Evolutionary conservation across 352 stramenopile species (phyloP).

Genomic region (Globisporangium abappressorium): DNA sequence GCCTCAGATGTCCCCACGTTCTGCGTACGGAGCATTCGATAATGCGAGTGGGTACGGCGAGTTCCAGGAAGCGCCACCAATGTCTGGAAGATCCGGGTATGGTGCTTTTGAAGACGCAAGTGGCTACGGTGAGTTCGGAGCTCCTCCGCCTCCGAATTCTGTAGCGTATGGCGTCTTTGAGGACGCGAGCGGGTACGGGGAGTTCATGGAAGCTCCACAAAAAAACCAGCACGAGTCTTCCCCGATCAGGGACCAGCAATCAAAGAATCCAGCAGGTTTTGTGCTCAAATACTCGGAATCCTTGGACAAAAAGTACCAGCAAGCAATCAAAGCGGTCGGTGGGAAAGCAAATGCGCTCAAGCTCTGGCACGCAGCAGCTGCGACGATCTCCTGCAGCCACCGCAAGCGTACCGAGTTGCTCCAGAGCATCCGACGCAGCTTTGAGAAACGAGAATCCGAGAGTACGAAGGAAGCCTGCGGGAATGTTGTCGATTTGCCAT

Average conservation of each 20-base stretch:
- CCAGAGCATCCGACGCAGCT: conserved; percentile 49
- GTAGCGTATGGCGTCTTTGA: conserved; percentile 35
- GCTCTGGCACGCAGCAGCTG: conserved; percentile 34
- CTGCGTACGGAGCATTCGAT: conserved; percentile 37
- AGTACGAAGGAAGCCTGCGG: conserved; percentile 25
- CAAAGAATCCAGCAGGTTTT: background rate
- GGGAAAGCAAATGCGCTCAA: conserved; percentile 28
- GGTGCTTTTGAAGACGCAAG: conserved; percentile 31
- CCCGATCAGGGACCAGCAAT: conserved; percentile 6
- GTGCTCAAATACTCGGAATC: conserved; percentile 21
- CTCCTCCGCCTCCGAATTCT: background rate
- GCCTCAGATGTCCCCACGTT: conserved; percentile 14
- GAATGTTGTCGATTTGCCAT: background rate
- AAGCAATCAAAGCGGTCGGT: conserved; percentile 31
- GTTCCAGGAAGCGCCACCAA: conserved; percentile 12
- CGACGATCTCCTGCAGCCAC: conserved; percentile 40
- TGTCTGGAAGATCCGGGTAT: conserved; percentile 23
- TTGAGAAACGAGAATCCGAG: conserved; percentile 50
- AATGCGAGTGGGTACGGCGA: conserved; percentile 36
- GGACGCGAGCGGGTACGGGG: conserved; percentile 34
- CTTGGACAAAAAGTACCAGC: conserved; percentile 38
- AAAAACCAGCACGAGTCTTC: conserved; percentile 3
- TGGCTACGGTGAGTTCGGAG: conserved; percentile 28
- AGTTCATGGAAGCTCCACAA: conserved; percentile 29
- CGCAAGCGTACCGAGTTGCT: conserved; percentile 45